Base-by-base conservation (phyloP, 345 rosid species). In the Trapa incisa region DNA sequence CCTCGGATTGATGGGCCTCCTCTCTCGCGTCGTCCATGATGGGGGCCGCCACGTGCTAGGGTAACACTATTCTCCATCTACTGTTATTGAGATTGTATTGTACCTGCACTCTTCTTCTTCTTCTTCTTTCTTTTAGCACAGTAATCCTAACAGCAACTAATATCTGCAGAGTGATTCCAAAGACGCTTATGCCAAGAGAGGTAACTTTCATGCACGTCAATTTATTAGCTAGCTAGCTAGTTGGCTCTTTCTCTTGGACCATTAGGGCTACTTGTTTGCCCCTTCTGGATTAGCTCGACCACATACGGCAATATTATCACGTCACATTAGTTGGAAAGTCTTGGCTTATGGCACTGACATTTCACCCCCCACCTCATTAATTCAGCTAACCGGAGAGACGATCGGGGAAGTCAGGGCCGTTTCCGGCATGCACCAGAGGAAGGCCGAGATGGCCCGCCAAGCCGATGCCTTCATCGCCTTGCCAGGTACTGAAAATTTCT, bases 381-480 rank as follows among this genome's bases (percentile, higher is more conserved):
- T 71, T 4, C 85, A 22, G 29, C 29, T 22, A 22, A 22, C 29
- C 29, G 29, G 29, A 22, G 29, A 22, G 29, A 22, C 29, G 85
- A 80, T 85, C 1, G 93, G 93, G 14, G 93, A 87, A 78, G 87
- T 87, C 29, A 83, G 71, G 70, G 79, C 88, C 0, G 93, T 87
- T 12, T 82, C 88, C 10, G 88, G 83, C 53, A 87, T 87, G 93
- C 93, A 87, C 74, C 90, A 87, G 69, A 75, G 93, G 62, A 87
- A 87, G 71, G 93, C 93, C 16, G 93, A 85, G 80, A 87, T 87
- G 93, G 84, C 93, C 60, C 88, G 90, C n/a, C 88, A 87, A 68
- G 93, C 93, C 38, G 93, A 87, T 54, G 93, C 93, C 12, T 87
- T 87, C 68, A 79, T 87, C 37, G 93, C 93, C 61, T 74, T 87